A percentile compares a stretch with the other conserved stretches of the same genome.
phyloP scores from a whole-genome alignment of 176 grass and related monocot genomes.

The Secale cereale region DNA sequence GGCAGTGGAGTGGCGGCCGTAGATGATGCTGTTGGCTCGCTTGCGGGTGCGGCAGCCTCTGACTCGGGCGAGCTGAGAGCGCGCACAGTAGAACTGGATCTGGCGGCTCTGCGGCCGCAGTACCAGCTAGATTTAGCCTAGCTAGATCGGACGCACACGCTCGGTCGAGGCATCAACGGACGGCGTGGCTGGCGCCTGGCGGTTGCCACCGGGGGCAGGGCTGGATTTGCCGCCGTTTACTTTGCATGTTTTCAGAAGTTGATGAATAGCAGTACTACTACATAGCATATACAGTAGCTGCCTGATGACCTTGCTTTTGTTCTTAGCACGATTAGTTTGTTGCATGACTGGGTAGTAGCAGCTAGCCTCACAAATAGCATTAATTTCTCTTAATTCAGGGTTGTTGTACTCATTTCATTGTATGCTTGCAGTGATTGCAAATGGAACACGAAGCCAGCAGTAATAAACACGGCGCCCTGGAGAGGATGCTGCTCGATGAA shows the following conservation, averaged over 20 bases:
- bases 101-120: neutral
- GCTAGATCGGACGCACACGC: too few relatives aligned
- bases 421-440: neutral
- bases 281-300: too few relatives aligned
- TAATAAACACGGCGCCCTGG: neutral
- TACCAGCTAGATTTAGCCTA: neutral
- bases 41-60: neutral
- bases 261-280: too few relatives aligned
- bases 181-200: too few relatives aligned
- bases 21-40: neutral
- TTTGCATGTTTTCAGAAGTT: too few relatives aligned
- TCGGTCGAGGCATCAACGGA: too few relatives aligned
- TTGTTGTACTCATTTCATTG: neutral
- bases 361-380: neutral
- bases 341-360: neutral
- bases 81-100: neutral
- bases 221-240: too few relatives aligned
- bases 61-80: neutral
- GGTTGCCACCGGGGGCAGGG: too few relatives aligned
- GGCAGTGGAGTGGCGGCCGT: neutral
- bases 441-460: neutral
- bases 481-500: neutral
- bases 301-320: too few relatives aligned
- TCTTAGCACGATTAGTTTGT: too few relatives aligned
- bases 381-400: neutral